Percentiles rank a stretch among this genome's conserved stretches.
phyloP scores from a whole-genome alignment of 768 basidiomycete species.

The Trametes sanguinea region DNA sequence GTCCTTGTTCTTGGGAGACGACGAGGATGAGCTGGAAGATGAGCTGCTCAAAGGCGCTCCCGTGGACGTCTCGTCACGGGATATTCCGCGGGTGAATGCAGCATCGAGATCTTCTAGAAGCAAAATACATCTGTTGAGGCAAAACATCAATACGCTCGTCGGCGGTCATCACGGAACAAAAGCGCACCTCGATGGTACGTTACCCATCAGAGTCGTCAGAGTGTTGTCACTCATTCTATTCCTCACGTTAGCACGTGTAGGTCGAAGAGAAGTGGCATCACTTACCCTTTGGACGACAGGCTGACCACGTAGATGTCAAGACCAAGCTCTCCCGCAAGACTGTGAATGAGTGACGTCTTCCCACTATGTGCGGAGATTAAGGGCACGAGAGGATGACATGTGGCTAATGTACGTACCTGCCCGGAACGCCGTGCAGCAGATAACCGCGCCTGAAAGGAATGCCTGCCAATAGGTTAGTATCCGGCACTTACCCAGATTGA shows the following conservation, averaged over 20 bases:
- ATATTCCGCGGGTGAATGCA: slow-evolving; percentile 85
- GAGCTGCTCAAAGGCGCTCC: slow-evolving; percentile 61
- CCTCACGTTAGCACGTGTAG: slow-evolving; percentile 20
- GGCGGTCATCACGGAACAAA: slow-evolving; percentile 13
- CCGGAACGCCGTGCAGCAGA: slow-evolving; percentile 81
- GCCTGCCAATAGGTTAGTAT: slow-evolving; percentile 43
- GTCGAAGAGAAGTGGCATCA: slow-evolving; percentile 9
- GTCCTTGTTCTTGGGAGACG: slow-evolving; percentile 38
- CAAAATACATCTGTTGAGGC: slow-evolving; percentile 70
- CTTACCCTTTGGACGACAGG: slow-evolving; percentile 83
- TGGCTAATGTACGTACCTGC: slow-evolving; percentile 52
- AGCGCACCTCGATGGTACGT: slow-evolving; percentile 77
- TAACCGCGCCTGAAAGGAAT: slow-evolving; percentile 90
- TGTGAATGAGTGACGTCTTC: slow-evolving; percentile 86
- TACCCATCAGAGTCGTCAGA: slow-evolving; percentile 82
- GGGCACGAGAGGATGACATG: slow-evolving; percentile 3
- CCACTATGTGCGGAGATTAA: slow-evolving; percentile 48
- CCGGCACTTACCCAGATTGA: not conserved
- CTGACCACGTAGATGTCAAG: slow-evolving; percentile 93
- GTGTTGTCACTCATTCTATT: slow-evolving; percentile 88
- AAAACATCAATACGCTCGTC: slow-evolving; percentile 21
- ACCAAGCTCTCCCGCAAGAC: slow-evolving; percentile 79
- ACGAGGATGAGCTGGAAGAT: slow-evolving; percentile 41
- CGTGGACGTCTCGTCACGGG: slow-evolving; percentile 78
- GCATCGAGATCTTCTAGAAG: slow-evolving; percentile 94